These are phyloP conservation scores for Piper betle DNA, from an alignment of 164 flowering plant genomes.

Conservation along the genomic window DNA sequence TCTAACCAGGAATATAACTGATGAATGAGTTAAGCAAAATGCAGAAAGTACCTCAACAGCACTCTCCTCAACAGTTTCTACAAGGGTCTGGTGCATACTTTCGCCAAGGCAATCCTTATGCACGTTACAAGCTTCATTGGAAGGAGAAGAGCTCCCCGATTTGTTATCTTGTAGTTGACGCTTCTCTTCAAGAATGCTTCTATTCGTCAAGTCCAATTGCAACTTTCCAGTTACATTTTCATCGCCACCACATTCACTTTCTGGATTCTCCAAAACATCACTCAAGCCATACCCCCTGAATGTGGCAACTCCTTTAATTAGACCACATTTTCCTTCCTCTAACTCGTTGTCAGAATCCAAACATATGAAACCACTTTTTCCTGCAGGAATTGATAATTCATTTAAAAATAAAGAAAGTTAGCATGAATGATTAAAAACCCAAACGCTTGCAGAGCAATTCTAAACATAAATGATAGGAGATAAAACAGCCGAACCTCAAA, in stretches of 20 bases:
- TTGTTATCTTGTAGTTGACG: neutral
- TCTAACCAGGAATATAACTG: neutral
- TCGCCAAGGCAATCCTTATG: neutral
- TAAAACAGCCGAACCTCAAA: no score
- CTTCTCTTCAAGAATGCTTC: neutral
- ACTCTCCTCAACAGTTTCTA: neutral
- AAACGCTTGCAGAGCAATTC: no score
- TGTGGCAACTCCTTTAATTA: constrained; percentile 13
- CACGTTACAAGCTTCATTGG: neutral
- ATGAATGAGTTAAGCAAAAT: neutral
- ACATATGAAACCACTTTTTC: constrained; percentile 30
- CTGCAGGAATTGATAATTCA: constrained; percentile 9
- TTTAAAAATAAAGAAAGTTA: no score
- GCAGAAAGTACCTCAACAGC: neutral
- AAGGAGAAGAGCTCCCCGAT: neutral
- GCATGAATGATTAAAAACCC: no score
- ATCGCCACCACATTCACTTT: neutral
- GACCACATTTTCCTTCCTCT: constrained; percentile 16
- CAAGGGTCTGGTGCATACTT: neutral
- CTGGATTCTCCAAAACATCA: neutral
- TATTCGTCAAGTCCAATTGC: neutral
- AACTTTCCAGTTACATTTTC: neutral
- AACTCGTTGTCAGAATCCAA: constrained; percentile 63
- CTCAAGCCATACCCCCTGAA: neutral
- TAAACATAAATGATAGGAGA: no score